A percentile compares a stretch with the other conserved stretches of the same genome.
Conservation (phyloP, 139 green algal genomes). For the Chlamydomonas urium region DNA sequence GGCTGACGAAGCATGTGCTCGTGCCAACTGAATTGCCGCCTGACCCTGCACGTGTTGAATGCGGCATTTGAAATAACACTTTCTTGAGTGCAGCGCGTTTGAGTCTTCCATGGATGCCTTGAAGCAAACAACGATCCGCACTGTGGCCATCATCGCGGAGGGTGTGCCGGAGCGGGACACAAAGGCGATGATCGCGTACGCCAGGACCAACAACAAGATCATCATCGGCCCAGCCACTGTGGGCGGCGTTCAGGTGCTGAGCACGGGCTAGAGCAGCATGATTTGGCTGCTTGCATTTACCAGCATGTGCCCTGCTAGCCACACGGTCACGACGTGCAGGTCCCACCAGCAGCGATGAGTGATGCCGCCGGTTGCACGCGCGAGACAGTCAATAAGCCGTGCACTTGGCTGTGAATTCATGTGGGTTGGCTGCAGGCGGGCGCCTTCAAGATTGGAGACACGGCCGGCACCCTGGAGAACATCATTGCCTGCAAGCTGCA, state of each 20-base stretch:
- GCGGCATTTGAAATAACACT: no score
- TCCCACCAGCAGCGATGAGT: neutral
- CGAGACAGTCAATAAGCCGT: no score
- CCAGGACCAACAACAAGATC: slow-evolving; percentile 80
- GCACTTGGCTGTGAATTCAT: no score
- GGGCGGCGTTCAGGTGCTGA: no score
- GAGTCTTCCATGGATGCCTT: slow-evolving; percentile 87
- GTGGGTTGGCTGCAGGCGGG: slow-evolving; percentile 51
- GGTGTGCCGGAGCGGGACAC: slow-evolving; percentile 90
- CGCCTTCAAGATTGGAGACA: slow-evolving; percentile 95
- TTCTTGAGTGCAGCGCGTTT: slow-evolving; percentile 77
- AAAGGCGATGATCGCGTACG: slow-evolving; percentile 82
- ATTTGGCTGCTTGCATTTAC: no score
- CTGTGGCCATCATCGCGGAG: slow-evolving; percentile 91
- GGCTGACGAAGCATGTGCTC: no score
- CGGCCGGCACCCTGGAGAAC: slow-evolving; percentile 92
- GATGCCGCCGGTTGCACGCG: neutral
- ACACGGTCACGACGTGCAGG: neutral
- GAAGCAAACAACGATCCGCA: slow-evolving; percentile 75
- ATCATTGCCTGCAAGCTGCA: slow-evolving; percentile 84
- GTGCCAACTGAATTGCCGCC: no score
- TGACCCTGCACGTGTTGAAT: no score
- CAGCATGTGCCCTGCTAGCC: slow-evolving; percentile 78
- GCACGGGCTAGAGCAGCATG: no score
- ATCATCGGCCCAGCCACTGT: slow-evolving; percentile 91